Evolutionary conservation across 805 yeast species (phyloP), one percentile per base, ranked within the genome.

Genomic region (Wickerhamomyces kurtzmanii): DNA sequence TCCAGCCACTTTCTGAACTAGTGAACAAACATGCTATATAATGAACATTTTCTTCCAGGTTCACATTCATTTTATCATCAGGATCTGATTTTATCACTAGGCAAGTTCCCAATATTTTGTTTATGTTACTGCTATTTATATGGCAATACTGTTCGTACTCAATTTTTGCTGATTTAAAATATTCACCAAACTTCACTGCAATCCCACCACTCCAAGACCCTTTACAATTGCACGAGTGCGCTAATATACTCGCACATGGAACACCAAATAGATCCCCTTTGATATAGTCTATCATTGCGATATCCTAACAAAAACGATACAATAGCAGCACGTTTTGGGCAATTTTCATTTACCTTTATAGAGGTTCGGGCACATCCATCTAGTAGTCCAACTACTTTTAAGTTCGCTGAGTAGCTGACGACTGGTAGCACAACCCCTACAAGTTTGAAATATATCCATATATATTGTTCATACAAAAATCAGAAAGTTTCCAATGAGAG

Each of bases 181-280:
- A 49, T 12, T 40, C 30, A 15, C 62, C 67, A 42, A 84, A 71
- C 15, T 54, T 67, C 4, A 59, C 59, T 0, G 94, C 94, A 3
- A 84, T 68, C 0, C 94, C 95, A 4, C 83, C 89, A 4, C 91
- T 91, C 94, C 94, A 84, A 2, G 61, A 43, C 0, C 94, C 94
- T 15, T 62, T 58, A 21, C 85, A 74, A 46, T 84, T 84, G 44
- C 94, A 84, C 0, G 94, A 74, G 47, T 84, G 94, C 1, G 80
- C 80, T 5, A 83, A 47, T 3, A 80, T 56, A 0, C 74, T 45
- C 1, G 66, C 60, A 5, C 40, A 33, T 0, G 49, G 38, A 0
- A 47, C 50, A 8, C 48, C 38, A 37, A 79, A 75, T 7, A 79
- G 45, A 39, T 79, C 81, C 0, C 84, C 85, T 23, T 59, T 55